Evolutionary conservation across 257 asterid genomes (phyloP), one percentile per base, ranked within the genome.

Genomic region (Rehmannia glutinosa): DNA sequence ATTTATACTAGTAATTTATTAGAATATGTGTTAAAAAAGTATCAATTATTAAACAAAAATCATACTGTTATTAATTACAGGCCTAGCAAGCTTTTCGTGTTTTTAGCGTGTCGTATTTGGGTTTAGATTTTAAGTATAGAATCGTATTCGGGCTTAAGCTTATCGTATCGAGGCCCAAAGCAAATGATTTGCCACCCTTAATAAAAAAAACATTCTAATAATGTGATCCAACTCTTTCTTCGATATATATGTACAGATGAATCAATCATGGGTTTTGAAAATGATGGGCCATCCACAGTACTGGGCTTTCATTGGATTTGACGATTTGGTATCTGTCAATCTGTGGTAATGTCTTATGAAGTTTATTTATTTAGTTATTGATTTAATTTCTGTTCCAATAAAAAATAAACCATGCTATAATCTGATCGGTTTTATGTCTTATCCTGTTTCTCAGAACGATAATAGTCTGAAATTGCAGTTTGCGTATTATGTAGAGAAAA

Each of bases 261-360:
- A 73, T 80, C 82, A 41, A 64, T 33, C 74, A 66, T 83, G 71
- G 62, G 43, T 70, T 67, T 70, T 2, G 82, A 72, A 13, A 80
- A 68, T 32, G 81, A 74, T 61, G 87, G 41, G 43, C 80, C 78
- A 49, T 70, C 81, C 30, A 59, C 24, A 11, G 20, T 6, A n/a
- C 59, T 59, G 32, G 81, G 57, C 68, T 69, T 83, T 83, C 60
- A 70, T 23, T 56, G 33, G 55, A 66, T 70, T 70, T 60, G 71
- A 67, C 52, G 85, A 77, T 80, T 80, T 83, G 45, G 69, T 25
- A 59, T 62, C 70, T 63, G 84, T 19, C n/a, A n/a, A n/a, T n/a
- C n/a, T n/a, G n/a, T n/a, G 21, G 84, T 80, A 84, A 78, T 83
- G 58, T 62, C 24, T 52, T 21, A n/a, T n/a, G n/a, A n/a, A n/a